A percentile compares a stretch with the other conserved stretches of the same genome.
These are phyloP conservation scores for Monilinia fructicola DNA, from an alignment of 2,329 filamentous ascomycete genomes.

Conservation along the genomic window DNA sequence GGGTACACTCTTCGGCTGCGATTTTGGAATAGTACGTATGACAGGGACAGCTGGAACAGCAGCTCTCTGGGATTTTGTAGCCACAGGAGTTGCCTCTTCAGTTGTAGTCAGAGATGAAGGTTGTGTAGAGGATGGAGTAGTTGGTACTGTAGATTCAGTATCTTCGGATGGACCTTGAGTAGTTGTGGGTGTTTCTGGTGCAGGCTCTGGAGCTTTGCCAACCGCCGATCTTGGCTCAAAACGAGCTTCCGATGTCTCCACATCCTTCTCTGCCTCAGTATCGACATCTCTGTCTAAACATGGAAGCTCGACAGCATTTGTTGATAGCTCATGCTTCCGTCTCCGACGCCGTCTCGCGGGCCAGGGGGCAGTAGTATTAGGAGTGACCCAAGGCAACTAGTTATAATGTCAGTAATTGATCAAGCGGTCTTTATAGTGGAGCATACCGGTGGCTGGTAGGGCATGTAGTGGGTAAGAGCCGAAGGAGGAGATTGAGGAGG, in stretches of 20 bases:
- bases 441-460: conserved; percentile 54
- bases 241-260: not conserved
- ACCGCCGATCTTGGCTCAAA: not conserved
- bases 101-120: conserved; percentile 26
- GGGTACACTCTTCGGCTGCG: conserved; percentile 43
- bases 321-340: conserved; percentile 43
- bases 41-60: conserved; percentile 45
- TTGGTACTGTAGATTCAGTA: conserved; percentile 48
- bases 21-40: conserved; percentile 42
- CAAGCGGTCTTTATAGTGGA: conserved; percentile 13
- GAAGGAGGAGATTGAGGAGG: conserved; percentile 35
- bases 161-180: conserved; percentile 44
- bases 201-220: not conserved
- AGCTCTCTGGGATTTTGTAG: conserved; percentile 41
- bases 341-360: conserved; percentile 47
- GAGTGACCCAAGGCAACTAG: conserved; percentile 58
- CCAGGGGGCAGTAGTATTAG: conserved; percentile 52
- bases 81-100: conserved; percentile 35
- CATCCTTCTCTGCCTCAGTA: not conserved
- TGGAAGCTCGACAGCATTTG: conserved; percentile 35
- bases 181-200: conserved; percentile 50
- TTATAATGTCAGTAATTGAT: conserved; percentile 35
- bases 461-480: conserved; percentile 29
- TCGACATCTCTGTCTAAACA: conserved; percentile 16
- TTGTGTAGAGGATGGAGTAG: conserved; percentile 53